A percentile compares a stretch with the other conserved stretches of the same genome.
Conservation (phyloP, 306 rosid genomes). For the Prunus davidiana region DNA sequence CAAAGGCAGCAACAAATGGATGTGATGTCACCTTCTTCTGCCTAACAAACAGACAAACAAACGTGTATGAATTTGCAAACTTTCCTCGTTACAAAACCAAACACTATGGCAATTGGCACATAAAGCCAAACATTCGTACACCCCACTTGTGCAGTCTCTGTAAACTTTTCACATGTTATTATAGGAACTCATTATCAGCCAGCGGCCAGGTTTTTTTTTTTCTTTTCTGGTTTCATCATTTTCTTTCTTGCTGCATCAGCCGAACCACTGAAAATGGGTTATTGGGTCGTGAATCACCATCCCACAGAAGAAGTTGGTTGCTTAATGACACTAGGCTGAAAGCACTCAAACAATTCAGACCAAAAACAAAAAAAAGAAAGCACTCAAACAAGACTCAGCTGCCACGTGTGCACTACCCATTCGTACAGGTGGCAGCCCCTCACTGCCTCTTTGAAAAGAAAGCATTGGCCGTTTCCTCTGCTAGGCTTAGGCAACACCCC, state of each 20-base stretch:
- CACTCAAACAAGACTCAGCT: neutral
- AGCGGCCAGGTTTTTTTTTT: neutral
- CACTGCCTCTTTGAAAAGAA: neutral
- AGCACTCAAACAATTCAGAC: conserved; percentile 6
- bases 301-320: neutral
- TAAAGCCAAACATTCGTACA: neutral
- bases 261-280: neutral
- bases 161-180: neutral
- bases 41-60: neutral
- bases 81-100: neutral
- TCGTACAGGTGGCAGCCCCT: conserved; percentile 30
- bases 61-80: neutral
- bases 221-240: neutral
- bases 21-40: neutral
- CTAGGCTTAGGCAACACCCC: neutral
- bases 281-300: conserved; percentile 13
- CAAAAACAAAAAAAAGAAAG: neutral
- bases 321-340: conserved; percentile 21
- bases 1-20: neutral
- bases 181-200: neutral
- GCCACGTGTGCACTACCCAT: conserved; percentile 15
- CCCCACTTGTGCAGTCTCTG: neutral
- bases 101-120: neutral
- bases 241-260: neutral
- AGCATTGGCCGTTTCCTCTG: conserved; percentile 22